A percentile compares a stretch with the other conserved stretches of the same genome.
Evolutionary conservation across 2,329 filamentous ascomycete species (phyloP).

Genomic region (Colletotrichum shisoi): DNA sequence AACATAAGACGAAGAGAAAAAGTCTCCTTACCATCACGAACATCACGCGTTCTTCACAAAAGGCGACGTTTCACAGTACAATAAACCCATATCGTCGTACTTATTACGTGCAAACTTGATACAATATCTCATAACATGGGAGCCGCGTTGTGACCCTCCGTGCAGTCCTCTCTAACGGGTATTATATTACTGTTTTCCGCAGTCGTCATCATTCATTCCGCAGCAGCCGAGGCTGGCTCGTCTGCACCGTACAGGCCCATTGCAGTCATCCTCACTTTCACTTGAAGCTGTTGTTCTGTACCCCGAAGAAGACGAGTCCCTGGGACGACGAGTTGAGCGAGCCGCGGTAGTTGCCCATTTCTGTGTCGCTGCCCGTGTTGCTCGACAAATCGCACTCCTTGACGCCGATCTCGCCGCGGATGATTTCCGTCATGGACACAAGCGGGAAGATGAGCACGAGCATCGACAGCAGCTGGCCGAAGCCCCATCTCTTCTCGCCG

Average conservation of each 20-base stretch:
- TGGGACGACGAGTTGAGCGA: conserved; percentile 48
- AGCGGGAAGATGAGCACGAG: conserved; percentile 67
- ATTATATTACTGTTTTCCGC: conserved; percentile 5
- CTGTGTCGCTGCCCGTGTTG: conserved; percentile 5
- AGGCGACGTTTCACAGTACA: too few relatives aligned
- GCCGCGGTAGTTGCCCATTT: conserved; percentile 22
- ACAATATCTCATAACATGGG: neutral
- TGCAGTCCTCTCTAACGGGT: neutral
- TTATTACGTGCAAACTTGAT: neutral
- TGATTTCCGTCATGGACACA: conserved; percentile 67
- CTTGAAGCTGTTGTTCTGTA: conserved; percentile 49
- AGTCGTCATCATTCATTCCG: conserved; percentile 1
- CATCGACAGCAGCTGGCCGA: conserved; percentile 68
- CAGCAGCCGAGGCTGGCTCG: neutral
- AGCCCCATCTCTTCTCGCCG: conserved; percentile 67
- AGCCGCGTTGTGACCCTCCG: neutral
- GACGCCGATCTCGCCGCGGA: conserved; percentile 58
- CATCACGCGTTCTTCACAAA: too few relatives aligned
- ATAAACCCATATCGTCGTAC: neutral
- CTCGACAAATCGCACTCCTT: conserved; percentile 20
- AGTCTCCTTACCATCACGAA: too few relatives aligned
- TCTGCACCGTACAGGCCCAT: neutral
- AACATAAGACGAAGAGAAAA: too few relatives aligned
- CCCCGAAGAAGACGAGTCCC: conserved; percentile 56
- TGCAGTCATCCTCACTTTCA: conserved; percentile 44